phyloP scores from a whole-genome alignment of 1,284 basidiomycete genomes.

The Microbotryum violaceum region DNA sequence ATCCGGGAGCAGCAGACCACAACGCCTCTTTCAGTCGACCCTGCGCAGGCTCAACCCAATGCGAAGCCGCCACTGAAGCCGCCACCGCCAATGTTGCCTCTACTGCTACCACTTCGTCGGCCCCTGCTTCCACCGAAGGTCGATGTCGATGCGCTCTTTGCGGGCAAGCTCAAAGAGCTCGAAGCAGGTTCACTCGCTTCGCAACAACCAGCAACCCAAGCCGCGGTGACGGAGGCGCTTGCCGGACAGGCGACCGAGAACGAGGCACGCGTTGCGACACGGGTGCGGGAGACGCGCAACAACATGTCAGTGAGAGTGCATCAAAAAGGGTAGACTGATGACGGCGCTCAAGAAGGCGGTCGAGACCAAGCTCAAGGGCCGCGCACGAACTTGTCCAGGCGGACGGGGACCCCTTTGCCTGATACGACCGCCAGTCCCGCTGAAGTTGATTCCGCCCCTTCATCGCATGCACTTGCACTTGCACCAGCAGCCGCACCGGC shows the following conservation, averaged over 20 bases:
- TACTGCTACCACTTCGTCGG: neutral
- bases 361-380: neutral
- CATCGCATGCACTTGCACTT: too few relatives aligned
- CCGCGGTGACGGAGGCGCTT: conserved; percentile 16
- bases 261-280: neutral
- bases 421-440: too few relatives aligned
- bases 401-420: too few relatives aligned
- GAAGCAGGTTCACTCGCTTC: conserved; percentile 14
- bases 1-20: conserved; percentile 24
- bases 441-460: too few relatives aligned
- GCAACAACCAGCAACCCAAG: conserved; percentile 16
- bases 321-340: neutral
- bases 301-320: neutral
- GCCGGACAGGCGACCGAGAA: neutral
- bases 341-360: neutral
- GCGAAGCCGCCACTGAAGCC: conserved; percentile 1
- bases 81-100: neutral
- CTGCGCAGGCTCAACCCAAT: conserved; percentile 18
- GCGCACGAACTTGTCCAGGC: too few relatives aligned
- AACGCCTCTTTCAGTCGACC: conserved; percentile 17
- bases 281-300: neutral
- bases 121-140: conserved; percentile 5
- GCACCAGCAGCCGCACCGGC: too few relatives aligned
- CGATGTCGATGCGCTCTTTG: conserved; percentile 23
- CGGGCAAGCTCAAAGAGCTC: conserved; percentile 18